phyloP scores from a whole-genome alignment of 371 early-diverging fungal genomes.

The Conidiobolus incongruus region DNA sequence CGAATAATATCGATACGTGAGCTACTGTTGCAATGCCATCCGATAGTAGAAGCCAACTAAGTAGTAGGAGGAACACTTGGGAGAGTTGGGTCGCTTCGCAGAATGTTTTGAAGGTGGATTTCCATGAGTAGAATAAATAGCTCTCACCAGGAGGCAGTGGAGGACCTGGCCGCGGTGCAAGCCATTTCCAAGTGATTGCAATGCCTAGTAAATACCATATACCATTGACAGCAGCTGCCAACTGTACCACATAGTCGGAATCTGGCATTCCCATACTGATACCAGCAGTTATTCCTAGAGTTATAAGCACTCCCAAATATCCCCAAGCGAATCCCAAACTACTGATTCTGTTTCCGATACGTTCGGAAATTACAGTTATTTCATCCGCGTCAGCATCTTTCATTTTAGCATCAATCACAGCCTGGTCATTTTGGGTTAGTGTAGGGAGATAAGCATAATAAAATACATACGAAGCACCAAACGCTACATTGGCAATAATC shows the following conservation, averaged over 20 bases:
- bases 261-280: slow-evolving; percentile 12
- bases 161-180: slow-evolving; percentile 25
- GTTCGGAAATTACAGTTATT: slow-evolving; percentile 9
- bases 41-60: slow-evolving; percentile 17
- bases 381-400: neutral
- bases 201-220: slow-evolving; percentile 22
- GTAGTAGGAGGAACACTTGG: slow-evolving; percentile 16
- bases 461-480: slow-evolving; percentile 25
- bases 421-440: slow-evolving; percentile 17
- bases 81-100: slow-evolving; percentile 7
- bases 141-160: slow-evolving; percentile 20
- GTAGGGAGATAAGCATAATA: slow-evolving; percentile 32
- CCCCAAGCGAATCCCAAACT: slow-evolving; percentile 19
- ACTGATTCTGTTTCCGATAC: slow-evolving; percentile 18
- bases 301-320: slow-evolving; percentile 15
- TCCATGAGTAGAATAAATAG: slow-evolving; percentile 17
- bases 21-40: slow-evolving; percentile 16
- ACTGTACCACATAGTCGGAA: slow-evolving; percentile 8
- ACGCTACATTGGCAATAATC: slow-evolving; percentile 17
- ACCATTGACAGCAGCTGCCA: slow-evolving; percentile 20
- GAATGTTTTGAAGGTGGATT: slow-evolving; percentile 10
- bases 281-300: slow-evolving; percentile 17
- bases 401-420: slow-evolving; percentile 8
- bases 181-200: slow-evolving; percentile 10
- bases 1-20: slow-evolving; percentile 13